Evolutionary conservation across 495 filamentous ascomycete genomes (phyloP).

Genomic region (Penicillium angulare): DNA sequence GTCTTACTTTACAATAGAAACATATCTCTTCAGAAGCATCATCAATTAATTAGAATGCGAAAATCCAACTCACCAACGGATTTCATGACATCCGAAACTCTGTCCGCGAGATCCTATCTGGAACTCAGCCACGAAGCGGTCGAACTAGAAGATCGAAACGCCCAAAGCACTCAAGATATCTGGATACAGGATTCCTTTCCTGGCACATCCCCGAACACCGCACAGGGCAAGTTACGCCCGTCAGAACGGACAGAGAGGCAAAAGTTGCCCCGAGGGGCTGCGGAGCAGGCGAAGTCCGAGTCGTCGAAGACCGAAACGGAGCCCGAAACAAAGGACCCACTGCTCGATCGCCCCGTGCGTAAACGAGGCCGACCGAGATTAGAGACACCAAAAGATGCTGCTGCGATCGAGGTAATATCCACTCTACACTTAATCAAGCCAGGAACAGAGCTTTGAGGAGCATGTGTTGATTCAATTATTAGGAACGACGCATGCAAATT

Average conservation of each 20-base stretch:
- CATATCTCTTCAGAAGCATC: not conserved
- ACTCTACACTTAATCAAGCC: not conserved
- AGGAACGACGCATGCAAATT: conserved; percentile 75
- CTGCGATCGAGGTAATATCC: conserved; percentile 22
- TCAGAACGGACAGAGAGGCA: not conserved
- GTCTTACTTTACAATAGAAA: not conserved
- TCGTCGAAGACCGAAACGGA: conserved; percentile 16
- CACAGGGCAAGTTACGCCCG: conserved; percentile 10
- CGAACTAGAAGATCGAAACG: not conserved
- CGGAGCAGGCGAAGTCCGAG: too few relatives aligned
- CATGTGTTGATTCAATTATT: not conserved
- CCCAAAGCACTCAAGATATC: not conserved
- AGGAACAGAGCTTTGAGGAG: not conserved
- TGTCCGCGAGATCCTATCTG: conserved; percentile 21
- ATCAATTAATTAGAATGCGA: not conserved
- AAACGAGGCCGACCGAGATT: conserved; percentile 29
- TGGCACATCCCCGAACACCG: not conserved
- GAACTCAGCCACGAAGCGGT: conserved; percentile 1
- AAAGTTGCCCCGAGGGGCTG: too few relatives aligned
- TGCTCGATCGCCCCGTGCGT: conserved; percentile 15
- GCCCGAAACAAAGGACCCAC: not conserved
- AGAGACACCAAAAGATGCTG: conserved; percentile 21
- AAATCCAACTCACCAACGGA: not conserved
- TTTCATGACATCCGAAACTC: conserved; percentile 2
- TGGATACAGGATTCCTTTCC: not conserved